Evolutionary conservation across 2,329 filamentous ascomycete species (phyloP), one percentile per base, ranked within the genome.

Genomic region (Aureobasidium sp.): DNA sequence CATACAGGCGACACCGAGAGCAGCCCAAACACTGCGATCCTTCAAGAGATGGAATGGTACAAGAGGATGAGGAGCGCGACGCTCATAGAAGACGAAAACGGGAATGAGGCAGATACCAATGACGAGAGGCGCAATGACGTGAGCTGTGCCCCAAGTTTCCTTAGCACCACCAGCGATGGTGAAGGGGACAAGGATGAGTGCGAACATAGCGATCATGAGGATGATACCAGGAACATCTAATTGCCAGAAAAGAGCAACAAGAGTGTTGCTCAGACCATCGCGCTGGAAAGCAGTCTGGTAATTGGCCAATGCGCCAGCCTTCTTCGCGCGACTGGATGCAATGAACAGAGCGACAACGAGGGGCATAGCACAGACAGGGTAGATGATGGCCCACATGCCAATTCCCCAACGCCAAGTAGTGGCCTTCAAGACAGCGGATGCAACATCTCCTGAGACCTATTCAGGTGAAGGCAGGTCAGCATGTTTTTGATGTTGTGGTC

Each of bases 181-280:
- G 71, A 91, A 85, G 0, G 88, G 86, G 5, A 91, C 80, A n/a
- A 91, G 76, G 69, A 91, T 84, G 15, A 89, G 74, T 0, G 82
- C 79, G 67, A 88, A 81, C 1, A 85, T 87, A 1, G 75, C 77
- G 12, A 82, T 80, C 64, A 89, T 78, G 3, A 89, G 74, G 17
- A 88, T 61, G 27, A 88, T 77, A 15, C 87, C 87, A 27, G 84
- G 61, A 1, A 84, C 76, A 63, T 84, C 84, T 0, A 87, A 72
- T 51, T 84, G 79, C 73, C 82, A 80, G 64, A 85, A 83, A 0
- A 86, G 74, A n/a, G 79, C 74, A 0, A 69, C 51, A 1, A 69
- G 55, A 8, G 80, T 71, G 9, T 73, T 68, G 10, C 66, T 71
- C 5, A 65, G 65, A 1, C 80, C 79, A 26, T 78, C 67, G 2